Conservation (phyloP, 2,329 filamentous ascomycete genomes). For the Trichophaea hybrida region DNA sequence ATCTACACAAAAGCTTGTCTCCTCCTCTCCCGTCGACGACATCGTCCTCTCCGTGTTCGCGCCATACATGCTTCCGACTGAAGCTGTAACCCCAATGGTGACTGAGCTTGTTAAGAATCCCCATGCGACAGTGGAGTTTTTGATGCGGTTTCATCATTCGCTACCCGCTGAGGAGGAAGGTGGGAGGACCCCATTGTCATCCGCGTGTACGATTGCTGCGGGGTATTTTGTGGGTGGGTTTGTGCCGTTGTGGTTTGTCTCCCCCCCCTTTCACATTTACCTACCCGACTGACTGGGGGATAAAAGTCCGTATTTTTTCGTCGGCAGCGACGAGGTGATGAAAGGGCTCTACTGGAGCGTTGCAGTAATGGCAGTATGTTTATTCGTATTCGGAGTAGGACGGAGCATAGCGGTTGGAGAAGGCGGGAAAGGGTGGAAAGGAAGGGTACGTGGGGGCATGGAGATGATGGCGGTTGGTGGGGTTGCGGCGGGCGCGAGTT, state of each 20-base stretch:
- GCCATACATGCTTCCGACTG: constrained; percentile 29
- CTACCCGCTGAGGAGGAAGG: constrained; percentile 21
- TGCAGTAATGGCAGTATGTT: constrained; percentile 44
- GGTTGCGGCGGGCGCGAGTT: constrained; percentile 31
- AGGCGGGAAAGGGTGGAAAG: constrained; percentile 4
- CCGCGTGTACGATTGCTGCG: constrained; percentile 50
- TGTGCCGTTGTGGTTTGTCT: constrained; percentile 44
- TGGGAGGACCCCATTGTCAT: constrained; percentile 30
- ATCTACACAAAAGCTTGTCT: constrained; percentile 26
- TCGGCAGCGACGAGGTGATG: constrained; percentile 32
- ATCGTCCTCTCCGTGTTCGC: constrained; percentile 28
- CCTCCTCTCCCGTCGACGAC: constrained; percentile 28
- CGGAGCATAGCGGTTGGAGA: constrained; percentile 39
- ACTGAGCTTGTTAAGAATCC: constrained; percentile 29
- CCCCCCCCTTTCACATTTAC: neutral
- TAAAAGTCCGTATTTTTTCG: constrained; percentile 53
- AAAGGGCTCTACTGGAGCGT: constrained; percentile 45
- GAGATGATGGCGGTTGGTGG: constrained; percentile 34
- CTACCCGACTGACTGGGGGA: neutral
- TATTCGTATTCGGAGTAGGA: constrained; percentile 50
- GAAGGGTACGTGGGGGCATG: constrained; percentile 30
- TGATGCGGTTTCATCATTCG: constrained; percentile 31
- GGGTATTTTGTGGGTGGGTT: constrained; percentile 58
- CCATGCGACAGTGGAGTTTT: constrained; percentile 31
- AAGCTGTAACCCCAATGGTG: constrained; percentile 29